Percentiles rank a stretch among this genome's conserved stretches.
These are phyloP conservation scores for Phoma sp. DNA, from an alignment of 2,329 filamentous ascomycete genomes.

Conservation along the genomic window DNA sequence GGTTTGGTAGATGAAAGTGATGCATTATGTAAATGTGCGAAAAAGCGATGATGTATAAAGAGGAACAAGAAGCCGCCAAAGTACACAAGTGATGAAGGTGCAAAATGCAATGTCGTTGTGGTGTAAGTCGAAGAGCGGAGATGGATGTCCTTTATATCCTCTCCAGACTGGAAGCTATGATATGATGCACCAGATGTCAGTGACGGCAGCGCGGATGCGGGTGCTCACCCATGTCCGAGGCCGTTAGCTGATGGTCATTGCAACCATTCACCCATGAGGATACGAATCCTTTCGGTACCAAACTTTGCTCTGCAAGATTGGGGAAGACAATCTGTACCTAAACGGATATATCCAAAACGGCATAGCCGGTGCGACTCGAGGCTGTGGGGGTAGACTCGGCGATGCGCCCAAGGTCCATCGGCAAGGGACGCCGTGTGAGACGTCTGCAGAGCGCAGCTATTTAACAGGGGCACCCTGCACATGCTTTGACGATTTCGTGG, in stretches of 20 bases:
- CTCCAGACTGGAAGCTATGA: neutral
- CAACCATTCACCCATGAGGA: constrained; percentile 14
- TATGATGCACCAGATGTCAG: constrained; percentile 13
- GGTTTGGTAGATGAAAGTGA: constrained; percentile 17
- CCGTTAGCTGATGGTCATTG: constrained; percentile 16
- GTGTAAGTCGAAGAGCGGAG: neutral
- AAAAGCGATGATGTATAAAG: neutral
- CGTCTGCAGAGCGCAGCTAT: constrained; percentile 8
- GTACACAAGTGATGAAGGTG: constrained; percentile 5
- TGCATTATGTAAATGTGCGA: constrained; percentile 9
- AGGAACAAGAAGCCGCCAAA: constrained; percentile 12
- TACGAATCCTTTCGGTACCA: constrained; percentile 18
- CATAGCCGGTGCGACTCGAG: constrained; percentile 7
- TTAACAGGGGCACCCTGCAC: constrained; percentile 19
- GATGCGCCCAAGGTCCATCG: constrained; percentile 14
- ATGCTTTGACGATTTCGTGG: constrained; percentile 17
- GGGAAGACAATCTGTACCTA: constrained; percentile 14
- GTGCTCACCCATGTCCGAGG: constrained; percentile 8
- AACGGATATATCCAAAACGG: constrained; percentile 3
- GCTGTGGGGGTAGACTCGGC: constrained; percentile 14
- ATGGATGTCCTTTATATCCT: constrained; percentile 12
- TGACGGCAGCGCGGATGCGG: constrained; percentile 23
- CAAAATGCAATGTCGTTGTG: constrained; percentile 3
- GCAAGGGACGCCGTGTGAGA: constrained; percentile 24
- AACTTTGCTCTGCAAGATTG: constrained; percentile 10